Conservation (phyloP, 2,329 filamentous ascomycete species). For the Xylariaceae sp. region DNA sequence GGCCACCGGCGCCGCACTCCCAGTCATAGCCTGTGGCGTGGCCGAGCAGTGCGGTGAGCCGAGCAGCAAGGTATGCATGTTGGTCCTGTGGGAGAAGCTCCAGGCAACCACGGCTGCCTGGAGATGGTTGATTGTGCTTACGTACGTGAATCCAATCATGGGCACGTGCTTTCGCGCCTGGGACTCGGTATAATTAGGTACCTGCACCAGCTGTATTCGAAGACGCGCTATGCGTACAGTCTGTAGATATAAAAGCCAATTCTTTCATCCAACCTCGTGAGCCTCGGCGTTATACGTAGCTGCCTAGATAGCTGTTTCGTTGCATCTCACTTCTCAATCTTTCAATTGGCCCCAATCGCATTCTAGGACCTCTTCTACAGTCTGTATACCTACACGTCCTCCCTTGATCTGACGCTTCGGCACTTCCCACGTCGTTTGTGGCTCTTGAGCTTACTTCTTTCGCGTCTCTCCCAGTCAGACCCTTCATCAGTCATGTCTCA, state of each 20-base stretch:
- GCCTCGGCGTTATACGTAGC: no score
- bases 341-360: neutral
- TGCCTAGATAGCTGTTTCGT: neutral
- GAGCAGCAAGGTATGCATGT: no score
- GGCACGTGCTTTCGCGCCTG: slow-evolving; percentile 24
- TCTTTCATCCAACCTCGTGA: neutral
- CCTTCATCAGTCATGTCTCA: slow-evolving; percentile 22
- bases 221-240: neutral
- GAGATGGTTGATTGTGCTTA: neutral
- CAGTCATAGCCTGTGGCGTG: no score
- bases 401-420: no score
- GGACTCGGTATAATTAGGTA: neutral
- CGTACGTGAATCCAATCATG: neutral
- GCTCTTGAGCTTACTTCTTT: neutral
- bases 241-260: neutral
- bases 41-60: no score
- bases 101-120: slow-evolving; percentile 22
- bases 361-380: no score
- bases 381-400: no score
- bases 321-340: neutral
- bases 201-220: no score
- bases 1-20: no score
- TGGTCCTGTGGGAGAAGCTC: no score
- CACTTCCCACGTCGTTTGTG: neutral
- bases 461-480: neutral